Percentiles rank a stretch among this genome's conserved stretches.
phyloP scores from a whole-genome alignment of 1,284 basidiomycete genomes.

The Naganishia albida region DNA sequence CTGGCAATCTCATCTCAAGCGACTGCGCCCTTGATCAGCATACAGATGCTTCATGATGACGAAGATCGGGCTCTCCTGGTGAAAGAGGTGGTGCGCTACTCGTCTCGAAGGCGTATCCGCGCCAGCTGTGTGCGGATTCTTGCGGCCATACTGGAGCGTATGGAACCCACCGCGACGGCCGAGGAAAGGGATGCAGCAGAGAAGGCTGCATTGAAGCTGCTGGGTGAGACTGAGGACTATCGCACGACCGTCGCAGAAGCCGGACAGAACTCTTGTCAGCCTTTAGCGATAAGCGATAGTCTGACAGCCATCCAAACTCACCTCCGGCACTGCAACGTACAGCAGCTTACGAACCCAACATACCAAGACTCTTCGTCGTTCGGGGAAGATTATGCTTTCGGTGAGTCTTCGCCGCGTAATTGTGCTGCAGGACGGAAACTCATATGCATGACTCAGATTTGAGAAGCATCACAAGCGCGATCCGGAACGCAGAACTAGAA shows the following conservation, averaged over 20 bases:
- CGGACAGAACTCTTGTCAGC: conserved; percentile 27
- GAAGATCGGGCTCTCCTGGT: conserved; percentile 1
- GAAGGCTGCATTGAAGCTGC: conserved; percentile 7
- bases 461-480: conserved; percentile 2
- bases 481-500: conserved; percentile 1
- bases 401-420: conserved; percentile 1
- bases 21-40: conserved; percentile 7
- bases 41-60: conserved; percentile 13
- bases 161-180: not conserved
- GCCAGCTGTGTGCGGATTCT: conserved; percentile 21
- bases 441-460: conserved; percentile 1
- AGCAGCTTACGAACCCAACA: conserved; percentile 20
- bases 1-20: conserved; percentile 13
- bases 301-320: conserved; percentile 7
- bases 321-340: conserved; percentile 14
- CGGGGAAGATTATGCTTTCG: conserved; percentile 22
- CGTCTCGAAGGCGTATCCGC: conserved; percentile 14
- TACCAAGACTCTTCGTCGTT: conserved; percentile 12
- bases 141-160: conserved; percentile 9
- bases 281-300: conserved; percentile 20
- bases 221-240: conserved; percentile 8
- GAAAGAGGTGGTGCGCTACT: conserved; percentile 23
- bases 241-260: conserved; percentile 20
- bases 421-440: not conserved
- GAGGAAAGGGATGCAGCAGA: not conserved